Evolutionary conservation across 768 basidiomycete genomes (phyloP), one percentile per base, ranked within the genome.

Genomic region (Mycena vitilis): DNA sequence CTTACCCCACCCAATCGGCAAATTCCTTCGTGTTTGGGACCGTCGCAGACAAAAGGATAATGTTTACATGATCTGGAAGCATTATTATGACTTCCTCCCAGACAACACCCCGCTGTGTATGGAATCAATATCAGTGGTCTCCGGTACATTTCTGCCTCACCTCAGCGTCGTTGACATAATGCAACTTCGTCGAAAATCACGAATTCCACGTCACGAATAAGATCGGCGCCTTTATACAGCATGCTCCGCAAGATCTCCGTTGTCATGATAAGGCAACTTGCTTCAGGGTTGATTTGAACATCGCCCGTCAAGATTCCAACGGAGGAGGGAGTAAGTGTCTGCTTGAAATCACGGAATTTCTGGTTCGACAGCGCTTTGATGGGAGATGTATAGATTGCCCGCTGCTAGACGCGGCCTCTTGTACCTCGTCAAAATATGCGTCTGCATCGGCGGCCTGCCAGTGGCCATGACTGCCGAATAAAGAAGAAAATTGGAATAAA

Each of bases 31-130:
- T 95, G 75, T 99, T 99, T 10, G 98, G 96, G 0, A 99, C 97
- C 2, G 98, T 99, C 11, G 98, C 98, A 4, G 96, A 98, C 18
- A 99, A 84, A 49, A 99, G 83, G 63, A 99, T 98, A 75, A 99
- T 99, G 78, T 93, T 97, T 77, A 99, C 93, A 79, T 99, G 97
- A 72, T 99, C 98, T 0, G 98, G 98, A 15, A 99, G 85, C 96
- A 99, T 98, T 78, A 99, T 99, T 72, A 99, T 99, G 34, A 99
- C 97, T 81, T 99, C 97, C 80, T 99, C 97, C 98, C 98, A 99
- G 15, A 99, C 98, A 20, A 99, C 98, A 47, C 98, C 98, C 76
- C 98, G 87, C 97, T 98, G 76, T 48, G 51, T 45, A 18, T 58
- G 18, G 23, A 55, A 71, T 54, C 68, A 73, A 25, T 60, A 23